Conservation (phyloP, 352 stramenopile species). For the Pythium aristosporum region DNA sequence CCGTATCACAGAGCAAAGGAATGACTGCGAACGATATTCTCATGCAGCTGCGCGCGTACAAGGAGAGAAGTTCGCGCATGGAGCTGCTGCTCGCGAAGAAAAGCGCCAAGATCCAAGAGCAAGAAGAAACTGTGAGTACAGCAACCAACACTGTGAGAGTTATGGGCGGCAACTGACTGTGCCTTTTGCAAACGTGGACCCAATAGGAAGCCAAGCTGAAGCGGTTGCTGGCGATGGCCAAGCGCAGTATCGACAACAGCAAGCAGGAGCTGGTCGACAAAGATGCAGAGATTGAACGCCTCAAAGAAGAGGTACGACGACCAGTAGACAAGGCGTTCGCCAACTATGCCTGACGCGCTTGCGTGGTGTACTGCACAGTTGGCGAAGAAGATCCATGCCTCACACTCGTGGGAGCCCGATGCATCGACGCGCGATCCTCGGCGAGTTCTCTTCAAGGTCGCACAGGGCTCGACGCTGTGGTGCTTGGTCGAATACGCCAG, state of each 20-base stretch:
- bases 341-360: background rate
- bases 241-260: constrained; percentile 89
- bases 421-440: constrained; percentile 53
- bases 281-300: constrained; percentile 45
- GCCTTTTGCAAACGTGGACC: background rate
- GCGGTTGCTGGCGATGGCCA: constrained; percentile 81
- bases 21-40: constrained; percentile 25
- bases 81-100: constrained; percentile 70
- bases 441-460: constrained; percentile 68
- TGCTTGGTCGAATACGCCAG: constrained; percentile 82
- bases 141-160: background rate
- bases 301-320: constrained; percentile 41
- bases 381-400: constrained; percentile 33
- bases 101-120: constrained; percentile 68
- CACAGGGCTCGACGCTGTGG: constrained; percentile 58
- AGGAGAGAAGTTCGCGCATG: constrained; percentile 58
- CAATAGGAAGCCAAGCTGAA: constrained; percentile 76
- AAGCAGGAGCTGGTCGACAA: constrained; percentile 79
- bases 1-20: constrained; percentile 13
- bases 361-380: constrained; percentile 14
- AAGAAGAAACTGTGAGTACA: constrained; percentile 64
- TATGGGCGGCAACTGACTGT: background rate
- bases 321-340: background rate
- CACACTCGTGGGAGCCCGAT: constrained; percentile 53
- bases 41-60: constrained; percentile 50